These are phyloP conservation scores for Pleurotus giganteus DNA, from an alignment of 768 basidiomycete species.

Conservation along the genomic window DNA sequence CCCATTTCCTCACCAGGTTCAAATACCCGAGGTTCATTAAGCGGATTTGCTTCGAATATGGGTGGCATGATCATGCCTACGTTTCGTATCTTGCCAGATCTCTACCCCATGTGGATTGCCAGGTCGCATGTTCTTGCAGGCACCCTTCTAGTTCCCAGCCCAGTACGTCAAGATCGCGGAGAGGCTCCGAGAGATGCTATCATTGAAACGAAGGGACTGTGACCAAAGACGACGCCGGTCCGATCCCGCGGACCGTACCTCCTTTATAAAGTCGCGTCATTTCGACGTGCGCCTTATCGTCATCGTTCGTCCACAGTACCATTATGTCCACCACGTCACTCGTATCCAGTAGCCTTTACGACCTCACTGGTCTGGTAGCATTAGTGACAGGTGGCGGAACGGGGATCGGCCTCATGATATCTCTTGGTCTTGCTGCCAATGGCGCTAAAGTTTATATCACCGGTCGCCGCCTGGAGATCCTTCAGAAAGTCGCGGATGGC, in stretches of 20 bases:
- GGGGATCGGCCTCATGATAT: constrained; percentile 62
- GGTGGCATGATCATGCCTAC: constrained; percentile 46
- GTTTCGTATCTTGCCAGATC: constrained; percentile 31
- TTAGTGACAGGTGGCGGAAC: constrained; percentile 55
- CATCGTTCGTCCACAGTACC: neutral
- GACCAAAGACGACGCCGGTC: constrained; percentile 11
- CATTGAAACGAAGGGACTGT: too few species aligned
- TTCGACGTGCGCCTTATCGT: neutral
- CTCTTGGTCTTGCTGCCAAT: constrained; percentile 69
- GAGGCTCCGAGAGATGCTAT: neutral
- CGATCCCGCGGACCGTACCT: constrained; percentile 7
- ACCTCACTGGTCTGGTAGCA: constrained; percentile 57
- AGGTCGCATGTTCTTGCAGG: neutral
- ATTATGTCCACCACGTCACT: constrained; percentile 19
- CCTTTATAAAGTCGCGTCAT: neutral
- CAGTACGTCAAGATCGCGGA: neutral
- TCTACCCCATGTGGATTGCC: constrained; percentile 24
- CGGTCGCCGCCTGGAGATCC: constrained; percentile 62
- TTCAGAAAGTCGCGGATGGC: constrained; percentile 52
- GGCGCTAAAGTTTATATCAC: constrained; percentile 83
- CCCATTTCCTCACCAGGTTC: constrained; percentile 45
- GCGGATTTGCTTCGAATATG: constrained; percentile 38
- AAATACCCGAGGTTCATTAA: constrained; percentile 37
- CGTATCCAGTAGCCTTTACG: constrained; percentile 32
- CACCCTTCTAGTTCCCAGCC: neutral